Conservation (phyloP, 495 filamentous ascomycete genomes). For the Annulohypoxylon bovei region DNA sequence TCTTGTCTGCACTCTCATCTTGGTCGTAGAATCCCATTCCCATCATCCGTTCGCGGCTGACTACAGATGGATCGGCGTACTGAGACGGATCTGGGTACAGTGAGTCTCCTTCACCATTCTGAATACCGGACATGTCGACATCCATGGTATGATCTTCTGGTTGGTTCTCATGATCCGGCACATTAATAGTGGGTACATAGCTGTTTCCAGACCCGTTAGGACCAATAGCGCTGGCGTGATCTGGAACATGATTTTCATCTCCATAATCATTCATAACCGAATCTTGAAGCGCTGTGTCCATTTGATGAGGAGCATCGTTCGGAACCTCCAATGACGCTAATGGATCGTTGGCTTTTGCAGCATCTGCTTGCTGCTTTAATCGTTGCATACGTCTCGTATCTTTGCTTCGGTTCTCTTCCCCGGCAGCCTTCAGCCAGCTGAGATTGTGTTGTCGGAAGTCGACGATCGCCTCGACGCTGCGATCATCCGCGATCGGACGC, state of each 20-base stretch:
- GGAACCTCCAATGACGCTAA: constrained; percentile 35
- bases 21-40: constrained; percentile 66
- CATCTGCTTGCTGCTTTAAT: constrained; percentile 61
- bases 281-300: constrained; percentile 49
- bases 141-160: constrained; percentile 32
- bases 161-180: constrained; percentile 8
- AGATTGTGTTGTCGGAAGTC: constrained; percentile 87
- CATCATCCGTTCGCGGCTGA: constrained; percentile 59
- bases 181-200: neutral
- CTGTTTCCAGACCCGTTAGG: constrained; percentile 13
- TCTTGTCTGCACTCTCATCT: constrained; percentile 60
- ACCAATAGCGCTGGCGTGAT: constrained; percentile 1
- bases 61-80: constrained; percentile 59
- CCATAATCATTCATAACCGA: constrained; percentile 48
- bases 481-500: constrained; percentile 82
- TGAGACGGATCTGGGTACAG: constrained; percentile 48
- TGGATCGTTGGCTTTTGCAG: constrained; percentile 60
- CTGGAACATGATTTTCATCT: constrained; percentile 45
- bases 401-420: constrained; percentile 61
- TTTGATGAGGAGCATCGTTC: constrained; percentile 47
- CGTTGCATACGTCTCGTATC: constrained; percentile 62
- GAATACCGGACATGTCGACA: constrained; percentile 44
- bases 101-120: constrained; percentile 42
- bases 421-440: constrained; percentile 70
- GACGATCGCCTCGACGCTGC: constrained; percentile 86